These are phyloP conservation scores for Auricularia sp. DNA, from an alignment of 768 basidiomycete genomes.

Conservation along the genomic window DNA sequence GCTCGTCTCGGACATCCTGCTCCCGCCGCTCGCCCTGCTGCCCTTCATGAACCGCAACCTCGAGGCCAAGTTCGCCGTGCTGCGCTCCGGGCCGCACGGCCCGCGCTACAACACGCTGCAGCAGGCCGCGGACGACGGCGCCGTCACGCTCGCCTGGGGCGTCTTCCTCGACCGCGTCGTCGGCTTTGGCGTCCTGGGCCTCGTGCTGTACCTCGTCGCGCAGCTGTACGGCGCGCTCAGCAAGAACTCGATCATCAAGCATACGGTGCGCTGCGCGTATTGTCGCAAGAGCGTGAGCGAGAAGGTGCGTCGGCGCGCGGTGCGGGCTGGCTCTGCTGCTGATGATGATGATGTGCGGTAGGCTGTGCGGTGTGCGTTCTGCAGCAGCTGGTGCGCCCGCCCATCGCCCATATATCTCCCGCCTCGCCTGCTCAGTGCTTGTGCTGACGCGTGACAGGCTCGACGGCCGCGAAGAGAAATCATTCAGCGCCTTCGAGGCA, in stretches of 20 bases:
- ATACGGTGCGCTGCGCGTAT: slow-evolving; percentile 29
- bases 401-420: too few species aligned
- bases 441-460: slow-evolving; percentile 1
- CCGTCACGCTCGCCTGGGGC: slow-evolving; percentile 28
- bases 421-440: too few species aligned
- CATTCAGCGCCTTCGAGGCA: neutral
- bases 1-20: slow-evolving; percentile 31
- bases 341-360: slow-evolving; percentile 6
- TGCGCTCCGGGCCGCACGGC: slow-evolving; percentile 23
- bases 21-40: slow-evolving; percentile 32
- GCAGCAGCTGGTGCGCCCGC: slow-evolving; percentile 25
- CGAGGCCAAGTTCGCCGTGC: slow-evolving; percentile 32
- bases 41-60: slow-evolving; percentile 35
- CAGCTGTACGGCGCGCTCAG: slow-evolving; percentile 25
- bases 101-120: slow-evolving; percentile 33
- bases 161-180: slow-evolving; percentile 28
- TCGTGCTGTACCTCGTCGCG: slow-evolving; percentile 29
- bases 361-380: slow-evolving; percentile 32
- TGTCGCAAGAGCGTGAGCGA: slow-evolving; percentile 34
- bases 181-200: slow-evolving; percentile 30
- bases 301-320: slow-evolving; percentile 21
- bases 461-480: slow-evolving; percentile 31
- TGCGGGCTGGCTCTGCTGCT: neutral
- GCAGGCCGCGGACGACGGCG: slow-evolving; percentile 36
- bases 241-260: slow-evolving; percentile 32